Conservation (phyloP, 2,329 filamentous ascomycete species). For the Rhynchosporium secalis region DNA sequence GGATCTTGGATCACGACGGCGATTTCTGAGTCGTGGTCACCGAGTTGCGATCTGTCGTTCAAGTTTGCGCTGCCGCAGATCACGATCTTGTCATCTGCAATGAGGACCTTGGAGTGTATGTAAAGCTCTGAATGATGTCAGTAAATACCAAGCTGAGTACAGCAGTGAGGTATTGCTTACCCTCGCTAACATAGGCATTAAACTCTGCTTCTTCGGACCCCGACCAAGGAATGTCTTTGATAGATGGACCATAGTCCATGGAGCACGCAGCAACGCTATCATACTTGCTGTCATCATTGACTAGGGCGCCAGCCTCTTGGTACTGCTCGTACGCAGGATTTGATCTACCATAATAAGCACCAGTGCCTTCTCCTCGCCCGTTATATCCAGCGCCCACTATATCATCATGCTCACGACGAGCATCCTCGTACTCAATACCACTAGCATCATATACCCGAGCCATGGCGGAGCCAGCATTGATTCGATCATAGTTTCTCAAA, state of each 20-base stretch:
- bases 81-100: slow-evolving; percentile 78
- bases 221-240: slow-evolving; percentile 58
- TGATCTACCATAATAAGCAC: slow-evolving; percentile 39
- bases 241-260: slow-evolving; percentile 74
- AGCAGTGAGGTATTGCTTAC: slow-evolving; percentile 16
- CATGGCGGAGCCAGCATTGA: slow-evolving; percentile 69
- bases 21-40: slow-evolving; percentile 83
- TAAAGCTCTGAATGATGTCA: slow-evolving; percentile 49
- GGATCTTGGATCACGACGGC: slow-evolving; percentile 86
- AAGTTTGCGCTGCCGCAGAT: slow-evolving; percentile 72
- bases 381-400: slow-evolving; percentile 50
- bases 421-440: slow-evolving; percentile 68
- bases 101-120: slow-evolving; percentile 69
- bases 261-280: slow-evolving; percentile 79
- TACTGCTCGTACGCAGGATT: slow-evolving; percentile 53
- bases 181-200: slow-evolving; percentile 60
- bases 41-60: slow-evolving; percentile 71
- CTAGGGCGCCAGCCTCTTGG: slow-evolving; percentile 64
- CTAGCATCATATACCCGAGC: slow-evolving; percentile 58
- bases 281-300: slow-evolving; percentile 58
- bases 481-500: slow-evolving; percentile 78
- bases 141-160: background rate
- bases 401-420: slow-evolving; percentile 63
- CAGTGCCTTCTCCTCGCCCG: slow-evolving; percentile 42
- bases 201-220: slow-evolving; percentile 58